Evolutionary conservation across 306 rosid species (phyloP), one percentile per base, ranked within the genome.

Genomic region (Lathyrus oleraceus): DNA sequence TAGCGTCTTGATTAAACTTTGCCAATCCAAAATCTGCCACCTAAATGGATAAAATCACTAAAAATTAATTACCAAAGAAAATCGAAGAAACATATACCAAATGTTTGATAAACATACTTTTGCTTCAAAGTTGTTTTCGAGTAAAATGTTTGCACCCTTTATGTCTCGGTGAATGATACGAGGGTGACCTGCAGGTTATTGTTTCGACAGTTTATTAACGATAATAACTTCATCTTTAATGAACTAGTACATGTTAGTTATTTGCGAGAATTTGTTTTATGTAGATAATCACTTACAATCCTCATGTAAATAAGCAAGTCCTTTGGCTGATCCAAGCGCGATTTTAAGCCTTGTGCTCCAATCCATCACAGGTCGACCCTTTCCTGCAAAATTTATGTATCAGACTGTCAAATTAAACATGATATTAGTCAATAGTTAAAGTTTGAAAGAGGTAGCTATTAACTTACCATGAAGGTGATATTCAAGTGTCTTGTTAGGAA

Each of bases 1-100:
- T 49, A 13, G 81, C 77, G 79, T 85, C 96, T 61, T 85, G 92
- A 52, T n/a, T 85, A 12, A 90, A 83, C 84, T 88, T 94, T 14
- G 91, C 96, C 87, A 94, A 81, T 15, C 97, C 98, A 43, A 94
- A 94, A 86, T 94, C 97, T 8, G 98, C 86, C 66, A 90, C 96
- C 97, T 94, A 75, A 67, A 69, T 35, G 4, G n/a, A 9, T 10
- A 13, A 25, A 49, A 28, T 40, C 9, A n/a, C 21, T 20, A 62
- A 20, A 28, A 35, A 17, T 30, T 42, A 27, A 27, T 36, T 20
- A 32, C 1, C 9, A 8, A 56, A 66, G 8, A 75, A 66, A 25
- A 25, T 1, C 3, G 28, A 25, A 4, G 28, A 58, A 69, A 32
- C 8, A 64, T 69, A 65, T 25, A 56, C 11, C 2, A 0, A 10